These are phyloP conservation scores for Ilyonectria mors-panacis DNA, from an alignment of 2,329 filamentous ascomycete species.

Conservation along the genomic window DNA sequence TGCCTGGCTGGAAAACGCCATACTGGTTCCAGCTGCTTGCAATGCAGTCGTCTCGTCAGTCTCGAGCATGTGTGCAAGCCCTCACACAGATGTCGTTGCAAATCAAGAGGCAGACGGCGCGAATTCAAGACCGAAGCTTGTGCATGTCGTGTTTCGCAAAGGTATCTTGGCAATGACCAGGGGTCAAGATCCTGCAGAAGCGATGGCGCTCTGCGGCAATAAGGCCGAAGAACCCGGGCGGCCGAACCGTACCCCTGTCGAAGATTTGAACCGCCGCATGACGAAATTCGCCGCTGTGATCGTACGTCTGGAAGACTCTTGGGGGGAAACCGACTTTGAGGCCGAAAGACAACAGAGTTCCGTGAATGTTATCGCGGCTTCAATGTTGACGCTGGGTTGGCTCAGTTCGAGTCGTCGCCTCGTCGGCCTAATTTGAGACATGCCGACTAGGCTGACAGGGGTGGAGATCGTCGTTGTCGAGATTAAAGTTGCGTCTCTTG, in stretches of 20 bases:
- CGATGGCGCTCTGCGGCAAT: conserved; percentile 13
- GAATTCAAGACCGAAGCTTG: background rate
- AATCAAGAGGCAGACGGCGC: too few species aligned
- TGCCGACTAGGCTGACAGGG: conserved; percentile 31
- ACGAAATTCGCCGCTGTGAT: conserved; percentile 4
- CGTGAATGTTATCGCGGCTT: conserved; percentile 34
- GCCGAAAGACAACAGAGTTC: conserved; percentile 5
- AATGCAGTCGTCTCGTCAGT: background rate
- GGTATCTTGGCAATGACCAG: background rate
- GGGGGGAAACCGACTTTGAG: background rate
- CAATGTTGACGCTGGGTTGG: conserved; percentile 38
- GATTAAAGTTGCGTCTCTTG: conserved; percentile 36
- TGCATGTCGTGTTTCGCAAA: background rate
- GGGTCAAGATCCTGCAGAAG: conserved; percentile 19
- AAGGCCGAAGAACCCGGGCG: conserved; percentile 22
- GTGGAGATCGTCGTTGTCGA: conserved; percentile 29
- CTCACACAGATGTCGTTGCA: background rate
- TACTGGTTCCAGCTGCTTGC: too few species aligned
- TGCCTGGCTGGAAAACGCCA: background rate
- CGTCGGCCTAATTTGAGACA: conserved; percentile 37
- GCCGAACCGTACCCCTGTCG: conserved; percentile 13
- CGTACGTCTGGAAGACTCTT: background rate
- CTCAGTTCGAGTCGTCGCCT: conserved; percentile 29
- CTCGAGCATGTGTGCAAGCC: background rate
- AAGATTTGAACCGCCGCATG: conserved; percentile 17